These are phyloP conservation scores for Ophiostoma piceae DNA, from an alignment of 2,329 filamentous ascomycete genomes.

Conservation along the genomic window DNA sequence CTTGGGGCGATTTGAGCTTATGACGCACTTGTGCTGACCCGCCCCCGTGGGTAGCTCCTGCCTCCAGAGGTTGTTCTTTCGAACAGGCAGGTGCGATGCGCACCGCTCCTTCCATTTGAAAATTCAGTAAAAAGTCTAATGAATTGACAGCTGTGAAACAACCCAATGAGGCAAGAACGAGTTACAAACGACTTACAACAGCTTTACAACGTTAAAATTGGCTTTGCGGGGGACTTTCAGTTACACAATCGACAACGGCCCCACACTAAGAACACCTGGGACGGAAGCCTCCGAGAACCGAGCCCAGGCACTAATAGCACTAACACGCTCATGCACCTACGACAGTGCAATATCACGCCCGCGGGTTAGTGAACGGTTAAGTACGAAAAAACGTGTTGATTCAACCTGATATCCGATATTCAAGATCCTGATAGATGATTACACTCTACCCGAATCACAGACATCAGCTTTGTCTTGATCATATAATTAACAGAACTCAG, in stretches of 20 bases:
- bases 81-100: neutral
- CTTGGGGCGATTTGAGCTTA: neutral
- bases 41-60: neutral
- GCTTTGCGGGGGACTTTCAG: neutral
- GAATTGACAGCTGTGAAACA: neutral
- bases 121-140: neutral
- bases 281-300: conserved; percentile 22
- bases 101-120: neutral
- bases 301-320: neutral
- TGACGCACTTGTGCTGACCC: conserved; percentile 6
- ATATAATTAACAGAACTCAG: too few relatives aligned
- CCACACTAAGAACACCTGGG: neutral
- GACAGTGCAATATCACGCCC: neutral
- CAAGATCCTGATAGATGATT: neutral
- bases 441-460: neutral
- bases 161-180: neutral
- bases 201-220: neutral
- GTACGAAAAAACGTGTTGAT: neutral
- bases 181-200: too few relatives aligned
- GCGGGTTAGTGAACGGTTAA: neutral
- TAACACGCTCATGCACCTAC: neutral
- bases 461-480: too few relatives aligned
- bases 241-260: neutral
- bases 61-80: neutral
- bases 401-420: neutral